Evolutionary conservation across 2,329 filamentous ascomycete species (phyloP).

Genomic region (Xylariaceae sp.): DNA sequence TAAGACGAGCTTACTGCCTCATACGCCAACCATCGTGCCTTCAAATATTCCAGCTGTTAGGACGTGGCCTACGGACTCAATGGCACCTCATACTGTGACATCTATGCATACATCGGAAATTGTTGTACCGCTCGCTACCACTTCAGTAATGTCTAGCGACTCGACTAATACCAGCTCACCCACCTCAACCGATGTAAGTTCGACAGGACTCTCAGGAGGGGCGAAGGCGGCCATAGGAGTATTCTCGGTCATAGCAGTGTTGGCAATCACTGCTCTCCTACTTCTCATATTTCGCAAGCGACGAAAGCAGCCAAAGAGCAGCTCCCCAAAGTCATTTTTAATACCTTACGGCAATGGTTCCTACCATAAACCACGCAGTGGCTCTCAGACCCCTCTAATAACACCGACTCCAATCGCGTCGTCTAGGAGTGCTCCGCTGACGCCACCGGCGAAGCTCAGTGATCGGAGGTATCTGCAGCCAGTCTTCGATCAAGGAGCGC

Average conservation of each 20-base stretch:
- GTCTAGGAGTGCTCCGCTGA: conserved; percentile 43
- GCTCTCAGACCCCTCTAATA: conserved; percentile 52
- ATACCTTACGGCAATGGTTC: conserved; percentile 37
- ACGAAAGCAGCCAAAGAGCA: conserved; percentile 33
- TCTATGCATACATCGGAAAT: conserved; percentile 1
- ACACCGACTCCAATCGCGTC: conserved; percentile 45
- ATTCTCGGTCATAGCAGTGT: conserved; percentile 48
- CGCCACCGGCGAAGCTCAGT: conserved; percentile 56
- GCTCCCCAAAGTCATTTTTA: conserved; percentile 16
- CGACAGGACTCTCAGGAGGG: conserved; percentile 45
- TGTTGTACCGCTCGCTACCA: background rate
- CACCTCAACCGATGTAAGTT: conserved; percentile 23
- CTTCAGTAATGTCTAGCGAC: conserved; percentile 3
- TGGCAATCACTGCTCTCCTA: conserved; percentile 47
- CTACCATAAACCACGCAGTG: conserved; percentile 36
- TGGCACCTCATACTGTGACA: background rate
- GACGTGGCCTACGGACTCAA: conserved; percentile 7
- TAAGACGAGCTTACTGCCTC: background rate
- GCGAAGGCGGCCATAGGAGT: conserved; percentile 55
- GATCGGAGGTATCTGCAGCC: conserved; percentile 54
- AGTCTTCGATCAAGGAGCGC: conserved; percentile 36
- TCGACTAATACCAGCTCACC: conserved; percentile 4
- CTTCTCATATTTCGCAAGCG: conserved; percentile 47
- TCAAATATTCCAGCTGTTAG: background rate
- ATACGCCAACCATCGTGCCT: background rate